Evolutionary conservation across 2,329 filamentous ascomycete species (phyloP), one percentile per base, ranked within the genome.

Genomic region (Neocatenulostroma microsporum): DNA sequence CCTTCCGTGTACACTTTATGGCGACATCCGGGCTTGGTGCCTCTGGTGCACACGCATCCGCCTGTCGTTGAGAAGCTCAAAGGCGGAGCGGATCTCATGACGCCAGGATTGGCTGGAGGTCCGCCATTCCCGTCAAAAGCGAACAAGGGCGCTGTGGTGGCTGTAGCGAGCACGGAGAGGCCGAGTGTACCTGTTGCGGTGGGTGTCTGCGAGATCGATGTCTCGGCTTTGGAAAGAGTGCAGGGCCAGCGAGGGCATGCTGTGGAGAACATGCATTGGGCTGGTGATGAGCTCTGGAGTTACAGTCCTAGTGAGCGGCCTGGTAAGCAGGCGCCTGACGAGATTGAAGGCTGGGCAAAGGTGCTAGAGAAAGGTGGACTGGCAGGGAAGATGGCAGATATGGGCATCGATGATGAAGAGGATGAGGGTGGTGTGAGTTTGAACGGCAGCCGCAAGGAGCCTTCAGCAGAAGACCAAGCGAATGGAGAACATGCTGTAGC

Each of bases 41-140:
- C 79, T 0, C 56, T 83, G 21, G 64, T 83, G n/a, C 71, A 80
- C 47, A 82, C 79, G 0, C 76, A 74, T 3, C 64, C 68, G 8
- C 68, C 76, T 17, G 73, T 78, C 3, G 71, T 82, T 51, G 66
- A 72, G 42, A 82, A 81, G 57, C 61, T 83, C 7, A 73, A 72
- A 39, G 69, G 70, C 6, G 79, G 79, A 3, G 78, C 79, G 14
- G 78, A 82, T 56, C 62, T 83, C 31, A 82, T 82, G 79, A 80
- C 73, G 1, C 79, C 79, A 2, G 79, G 79, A 7, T 60, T 83
- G 11, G 71, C 77, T 19, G 70, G 73, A 35, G 77, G 78, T 1
- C 76, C 78, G 9, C 77, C 78, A 2, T 82, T 81, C 50, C 75
- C 77, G 3, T 48, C 62, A 23, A 64, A 64, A 30, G 78, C 78